phyloP scores from a whole-genome alignment of 148 eudicot genomes.

The Fagopyrum tataricum region DNA sequence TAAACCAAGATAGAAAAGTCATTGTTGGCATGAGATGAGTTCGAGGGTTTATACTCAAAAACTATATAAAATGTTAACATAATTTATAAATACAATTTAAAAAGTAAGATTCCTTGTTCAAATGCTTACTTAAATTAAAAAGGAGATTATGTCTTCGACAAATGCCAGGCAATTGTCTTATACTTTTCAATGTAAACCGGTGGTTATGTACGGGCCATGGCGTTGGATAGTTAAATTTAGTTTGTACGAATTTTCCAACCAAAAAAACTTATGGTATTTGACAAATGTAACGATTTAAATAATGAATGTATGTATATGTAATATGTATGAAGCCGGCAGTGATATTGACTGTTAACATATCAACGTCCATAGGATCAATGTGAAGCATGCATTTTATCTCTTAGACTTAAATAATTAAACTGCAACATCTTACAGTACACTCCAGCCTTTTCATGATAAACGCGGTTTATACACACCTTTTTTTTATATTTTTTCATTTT shows the following conservation, averaged over 20 bases:
- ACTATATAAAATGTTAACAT: too few species aligned
- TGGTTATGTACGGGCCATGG: background rate
- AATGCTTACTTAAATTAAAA: background rate
- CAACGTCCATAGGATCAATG: background rate
- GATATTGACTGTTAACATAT: background rate
- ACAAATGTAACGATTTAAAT: background rate
- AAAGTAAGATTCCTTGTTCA: background rate
- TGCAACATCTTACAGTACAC: too few species aligned
- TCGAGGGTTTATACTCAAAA: too few species aligned
- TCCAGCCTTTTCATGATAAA: too few species aligned
- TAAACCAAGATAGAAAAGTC: too few species aligned
- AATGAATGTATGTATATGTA: background rate
- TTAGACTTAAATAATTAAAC: too few species aligned
- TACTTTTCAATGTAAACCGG: background rate
- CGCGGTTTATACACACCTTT: too few species aligned
- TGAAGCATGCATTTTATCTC: background rate
- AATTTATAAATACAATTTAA: background rate
- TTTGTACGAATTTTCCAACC: background rate
- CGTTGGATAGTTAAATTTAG: background rate
- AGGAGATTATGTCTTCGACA: background rate
- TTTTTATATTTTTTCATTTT: too few species aligned
- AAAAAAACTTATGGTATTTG: background rate
- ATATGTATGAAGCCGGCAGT: background rate
- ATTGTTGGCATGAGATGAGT: too few species aligned
- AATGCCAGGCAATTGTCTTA: background rate